Conservation (phyloP, 2,329 filamentous ascomycete genomes). For the Xylaria multiplex region DNA sequence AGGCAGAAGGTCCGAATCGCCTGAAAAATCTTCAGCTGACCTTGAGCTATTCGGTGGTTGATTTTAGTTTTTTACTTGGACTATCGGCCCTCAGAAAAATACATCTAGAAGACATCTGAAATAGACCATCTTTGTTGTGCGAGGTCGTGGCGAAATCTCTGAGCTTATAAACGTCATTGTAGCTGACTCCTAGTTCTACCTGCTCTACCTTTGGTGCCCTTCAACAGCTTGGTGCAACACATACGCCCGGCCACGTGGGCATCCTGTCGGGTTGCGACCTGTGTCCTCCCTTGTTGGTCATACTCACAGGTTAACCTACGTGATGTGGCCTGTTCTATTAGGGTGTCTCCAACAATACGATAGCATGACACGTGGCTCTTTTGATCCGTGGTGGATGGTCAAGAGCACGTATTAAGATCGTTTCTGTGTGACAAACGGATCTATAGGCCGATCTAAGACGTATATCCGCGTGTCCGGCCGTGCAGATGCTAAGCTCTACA, state of each 20-base stretch:
- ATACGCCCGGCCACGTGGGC: constrained; percentile 9
- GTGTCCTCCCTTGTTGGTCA: neutral
- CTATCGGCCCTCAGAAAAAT: constrained; percentile 14
- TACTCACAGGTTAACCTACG: constrained; percentile 15
- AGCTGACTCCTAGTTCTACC: constrained; percentile 1
- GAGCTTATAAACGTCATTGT: constrained; percentile 8
- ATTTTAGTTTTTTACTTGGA: constrained; percentile 12
- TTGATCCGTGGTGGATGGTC: constrained; percentile 9
- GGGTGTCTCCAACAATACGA: constrained; percentile 24
- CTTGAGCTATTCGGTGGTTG: constrained; percentile 2
- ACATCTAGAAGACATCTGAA: constrained; percentile 18
- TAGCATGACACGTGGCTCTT: constrained; percentile 10
- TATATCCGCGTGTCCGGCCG: constrained; percentile 8
- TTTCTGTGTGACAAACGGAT: constrained; percentile 4
- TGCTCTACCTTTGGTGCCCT: constrained; percentile 23
- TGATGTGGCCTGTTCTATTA: constrained; percentile 22
- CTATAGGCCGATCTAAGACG: constrained; percentile 23
- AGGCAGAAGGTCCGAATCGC: too few species aligned
- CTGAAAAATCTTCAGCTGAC: constrained; percentile 3
- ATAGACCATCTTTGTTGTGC: constrained; percentile 15
- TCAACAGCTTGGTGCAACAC: constrained; percentile 19
- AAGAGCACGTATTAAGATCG: constrained; percentile 11
- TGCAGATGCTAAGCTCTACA: constrained; percentile 19
- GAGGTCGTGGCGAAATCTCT: constrained; percentile 15
- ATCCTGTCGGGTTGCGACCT: constrained; percentile 4